phyloP scores from a whole-genome alignment of 371 early-diverging fungal species.

The Mortierella sp. region DNA sequence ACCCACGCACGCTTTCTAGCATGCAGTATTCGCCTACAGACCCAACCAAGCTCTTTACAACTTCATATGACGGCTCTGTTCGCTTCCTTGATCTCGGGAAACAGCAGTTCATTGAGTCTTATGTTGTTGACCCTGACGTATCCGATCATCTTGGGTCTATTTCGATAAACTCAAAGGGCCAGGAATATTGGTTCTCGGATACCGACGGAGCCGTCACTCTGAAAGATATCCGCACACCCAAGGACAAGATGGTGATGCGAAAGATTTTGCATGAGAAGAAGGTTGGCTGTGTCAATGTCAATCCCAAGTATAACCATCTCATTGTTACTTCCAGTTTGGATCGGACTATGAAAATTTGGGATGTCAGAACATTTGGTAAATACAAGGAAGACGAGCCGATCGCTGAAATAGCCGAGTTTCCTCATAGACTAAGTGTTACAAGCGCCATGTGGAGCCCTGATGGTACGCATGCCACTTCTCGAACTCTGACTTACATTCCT shows the following conservation, averaged over 20 bases:
- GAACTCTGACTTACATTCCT: background rate
- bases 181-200: conserved; percentile 69
- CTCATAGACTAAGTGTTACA: conserved; percentile 71
- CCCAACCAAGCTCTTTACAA: conserved; percentile 61
- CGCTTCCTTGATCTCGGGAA: conserved; percentile 70
- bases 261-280: conserved; percentile 66
- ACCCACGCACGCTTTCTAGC: conserved; percentile 63
- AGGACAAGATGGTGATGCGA: conserved; percentile 31
- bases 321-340: conserved; percentile 78
- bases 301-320: conserved; percentile 68
- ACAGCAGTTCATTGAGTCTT: conserved; percentile 60
- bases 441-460: conserved; percentile 78
- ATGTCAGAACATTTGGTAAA: conserved; percentile 65
- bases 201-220: conserved; percentile 66
- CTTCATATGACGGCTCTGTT: conserved; percentile 76
- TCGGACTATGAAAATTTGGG: conserved; percentile 78
- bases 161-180: conserved; percentile 58
- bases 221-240: conserved; percentile 61
- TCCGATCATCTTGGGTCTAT: conserved; percentile 57
- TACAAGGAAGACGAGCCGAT: conserved; percentile 36
- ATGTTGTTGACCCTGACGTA: conserved; percentile 40
- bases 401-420: conserved; percentile 54
- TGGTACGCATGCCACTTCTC: conserved; percentile 61
- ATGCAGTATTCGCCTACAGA: conserved; percentile 64
- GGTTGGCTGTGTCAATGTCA: conserved; percentile 74